phyloP scores from a whole-genome alignment of 140 eudicot species.

The Oenanthe javanica region DNA sequence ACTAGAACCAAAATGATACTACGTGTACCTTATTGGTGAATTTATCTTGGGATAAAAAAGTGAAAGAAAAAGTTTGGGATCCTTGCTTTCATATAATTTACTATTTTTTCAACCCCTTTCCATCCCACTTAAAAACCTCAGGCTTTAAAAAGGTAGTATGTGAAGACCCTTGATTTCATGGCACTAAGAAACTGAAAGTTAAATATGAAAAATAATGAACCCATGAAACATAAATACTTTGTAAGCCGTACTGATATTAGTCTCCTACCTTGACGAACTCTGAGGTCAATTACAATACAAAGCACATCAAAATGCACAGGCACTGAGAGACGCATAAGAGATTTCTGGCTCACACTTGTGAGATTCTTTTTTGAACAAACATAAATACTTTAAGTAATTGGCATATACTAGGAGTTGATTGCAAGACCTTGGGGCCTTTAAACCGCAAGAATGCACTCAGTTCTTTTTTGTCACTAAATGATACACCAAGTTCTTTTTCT shows the following conservation, averaged over 20 bases:
- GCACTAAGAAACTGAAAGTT: not conserved
- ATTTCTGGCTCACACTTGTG: not conserved
- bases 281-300: not conserved
- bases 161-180: not conserved
- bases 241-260: too few relatives aligned
- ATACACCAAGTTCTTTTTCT: not conserved
- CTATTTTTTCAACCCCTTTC: too few relatives aligned
- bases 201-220: not conserved
- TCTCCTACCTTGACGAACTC: too few relatives aligned
- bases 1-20: too few relatives aligned
- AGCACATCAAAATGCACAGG: not conserved
- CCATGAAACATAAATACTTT: not conserved
- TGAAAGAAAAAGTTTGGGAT: too few relatives aligned
- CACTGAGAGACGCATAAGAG: not conserved
- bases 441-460: not conserved
- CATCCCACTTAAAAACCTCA: not conserved
- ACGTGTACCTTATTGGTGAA: too few relatives aligned
- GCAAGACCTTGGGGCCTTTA: not conserved
- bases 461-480: not conserved
- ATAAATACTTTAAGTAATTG: not conserved
- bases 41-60: too few relatives aligned
- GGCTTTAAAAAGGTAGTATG: not conserved
- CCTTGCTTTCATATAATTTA: too few relatives aligned
- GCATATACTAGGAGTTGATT: not conserved
- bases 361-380: not conserved